Base-by-base conservation (phyloP, 495 filamentous ascomycete species). In the Aspergillus indologenus region DNA sequence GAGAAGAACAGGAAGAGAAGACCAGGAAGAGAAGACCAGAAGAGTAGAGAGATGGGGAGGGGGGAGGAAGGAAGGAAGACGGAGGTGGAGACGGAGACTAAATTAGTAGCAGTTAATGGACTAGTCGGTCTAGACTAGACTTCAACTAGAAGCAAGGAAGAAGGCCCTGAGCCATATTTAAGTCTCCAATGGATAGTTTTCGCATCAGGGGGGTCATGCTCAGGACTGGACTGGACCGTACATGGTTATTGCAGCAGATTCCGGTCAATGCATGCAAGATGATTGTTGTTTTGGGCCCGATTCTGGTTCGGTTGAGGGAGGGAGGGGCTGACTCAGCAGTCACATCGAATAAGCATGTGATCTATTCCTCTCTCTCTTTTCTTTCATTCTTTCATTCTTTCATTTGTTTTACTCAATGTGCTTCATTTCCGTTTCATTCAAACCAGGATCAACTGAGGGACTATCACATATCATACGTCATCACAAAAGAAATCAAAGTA, bases 301-400 rank as follows among this genome's bases (percentile, higher is more conserved):
- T 40, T 40, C 34, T 40, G 34, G 34, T 40, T 40, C 34, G 5
- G 34, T 40, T 40, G 34, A n/a, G n/a, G n/a, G n/a, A n/a, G 34
- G 34, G 12, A 40, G 12, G 12, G 34, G 34, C 22, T 43, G 42
- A 56, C 52, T 60, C 54, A 53, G 47, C 53, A n/a, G n/a, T n/a
- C n/a, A n/a, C 22, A 42, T 21, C 5, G 31, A 19, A 47, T 26
- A 18, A 40, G 11, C 31, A 48, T 54, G 45, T 23, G 29, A 40
- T 40, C n/a, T n/a, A n/a, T n/a, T n/a, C n/a, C n/a, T n/a, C n/a
- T n/a, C n/a, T n/a, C n/a, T n/a, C n/a, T n/a, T n/a, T n/a, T n/a
- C n/a, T n/a, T n/a, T n/a, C n/a, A n/a, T n/a, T n/a, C n/a, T n/a
- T n/a, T n/a, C n/a, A n/a, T n/a, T n/a, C n/a, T n/a, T n/a, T n/a